Evolutionary conservation across 1,284 basidiomycete species (phyloP).

Genomic region (Rhizopogon parksii): DNA sequence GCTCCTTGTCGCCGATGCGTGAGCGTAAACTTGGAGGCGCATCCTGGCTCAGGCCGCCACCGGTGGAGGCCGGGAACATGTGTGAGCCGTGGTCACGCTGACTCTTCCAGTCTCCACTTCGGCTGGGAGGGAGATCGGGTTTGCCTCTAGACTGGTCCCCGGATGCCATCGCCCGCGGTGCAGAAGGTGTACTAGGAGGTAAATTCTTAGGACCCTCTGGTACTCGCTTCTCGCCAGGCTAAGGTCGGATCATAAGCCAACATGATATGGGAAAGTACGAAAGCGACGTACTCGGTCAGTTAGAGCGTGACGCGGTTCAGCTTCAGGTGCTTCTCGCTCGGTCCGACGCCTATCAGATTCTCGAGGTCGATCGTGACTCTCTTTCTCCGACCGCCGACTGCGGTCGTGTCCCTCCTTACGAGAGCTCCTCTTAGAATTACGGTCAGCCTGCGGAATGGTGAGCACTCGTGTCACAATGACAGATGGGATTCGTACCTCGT

Average conservation of each 20-base stretch:
- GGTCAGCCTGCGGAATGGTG: slow-evolving; percentile 45
- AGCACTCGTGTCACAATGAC: slow-evolving; percentile 10
- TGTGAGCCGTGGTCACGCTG: slow-evolving; percentile 28
- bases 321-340: slow-evolving; percentile 50
- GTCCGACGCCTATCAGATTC: slow-evolving; percentile 62
- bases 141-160: slow-evolving; percentile 34
- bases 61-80: slow-evolving; percentile 17
- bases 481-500: slow-evolving; percentile 42
- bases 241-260: slow-evolving; percentile 7
- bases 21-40: slow-evolving; percentile 46
- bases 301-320: slow-evolving; percentile 37
- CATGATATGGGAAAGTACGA: not conserved
- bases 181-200: slow-evolving; percentile 59
- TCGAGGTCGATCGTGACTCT: slow-evolving; percentile 53
- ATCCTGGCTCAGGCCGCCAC: slow-evolving; percentile 15
- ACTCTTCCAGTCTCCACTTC: slow-evolving; percentile 28
- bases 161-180: slow-evolving; percentile 62
- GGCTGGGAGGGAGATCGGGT: slow-evolving; percentile 29
- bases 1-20: slow-evolving; percentile 58
- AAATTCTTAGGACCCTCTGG: slow-evolving; percentile 50
- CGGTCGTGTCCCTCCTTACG: slow-evolving; percentile 70
- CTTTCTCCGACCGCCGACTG: slow-evolving; percentile 61
- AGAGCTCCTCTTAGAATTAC: slow-evolving; percentile 63
- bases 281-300: slow-evolving; percentile 48
- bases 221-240: slow-evolving; percentile 51